Evolutionary conservation across 139 green algal species (phyloP).

Genomic region (Coelastrella sp.): DNA sequence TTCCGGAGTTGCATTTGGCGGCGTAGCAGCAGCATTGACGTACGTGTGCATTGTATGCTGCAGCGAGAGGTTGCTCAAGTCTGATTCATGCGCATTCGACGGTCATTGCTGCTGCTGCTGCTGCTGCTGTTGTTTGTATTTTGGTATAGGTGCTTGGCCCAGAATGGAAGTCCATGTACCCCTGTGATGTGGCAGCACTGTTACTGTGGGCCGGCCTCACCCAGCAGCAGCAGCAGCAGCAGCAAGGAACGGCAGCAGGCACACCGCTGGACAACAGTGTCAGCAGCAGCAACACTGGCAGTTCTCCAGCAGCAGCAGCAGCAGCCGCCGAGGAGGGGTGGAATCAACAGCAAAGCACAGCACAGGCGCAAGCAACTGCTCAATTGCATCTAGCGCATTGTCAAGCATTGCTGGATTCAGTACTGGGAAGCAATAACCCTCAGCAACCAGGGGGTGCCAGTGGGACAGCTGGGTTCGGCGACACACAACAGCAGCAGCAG

Average conservation of each 20-base stretch:
- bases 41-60: too few relatives aligned
- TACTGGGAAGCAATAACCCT: too few relatives aligned
- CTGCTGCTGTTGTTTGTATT: background rate
- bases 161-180: background rate
- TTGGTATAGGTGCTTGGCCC: background rate
- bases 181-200: conserved; percentile 28
- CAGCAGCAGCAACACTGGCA: background rate
- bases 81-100: background rate
- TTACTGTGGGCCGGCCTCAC: conserved; percentile 10
- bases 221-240: background rate
- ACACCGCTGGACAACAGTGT: background rate
- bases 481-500: background rate
- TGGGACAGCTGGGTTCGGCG: too few relatives aligned
- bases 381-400: too few relatives aligned
- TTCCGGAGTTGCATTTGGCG: too few relatives aligned
- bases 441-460: too few relatives aligned
- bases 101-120: background rate
- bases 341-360: too few relatives aligned
- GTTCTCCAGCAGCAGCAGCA: background rate
- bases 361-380: too few relatives aligned
- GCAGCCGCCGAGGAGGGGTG: background rate
- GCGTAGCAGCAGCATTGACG: too few relatives aligned
- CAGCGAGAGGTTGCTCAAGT: background rate
- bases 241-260: background rate
- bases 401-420: too few relatives aligned